Evolutionary conservation across 495 filamentous ascomycete species (phyloP).

Genomic region (Xylaria scruposa): DNA sequence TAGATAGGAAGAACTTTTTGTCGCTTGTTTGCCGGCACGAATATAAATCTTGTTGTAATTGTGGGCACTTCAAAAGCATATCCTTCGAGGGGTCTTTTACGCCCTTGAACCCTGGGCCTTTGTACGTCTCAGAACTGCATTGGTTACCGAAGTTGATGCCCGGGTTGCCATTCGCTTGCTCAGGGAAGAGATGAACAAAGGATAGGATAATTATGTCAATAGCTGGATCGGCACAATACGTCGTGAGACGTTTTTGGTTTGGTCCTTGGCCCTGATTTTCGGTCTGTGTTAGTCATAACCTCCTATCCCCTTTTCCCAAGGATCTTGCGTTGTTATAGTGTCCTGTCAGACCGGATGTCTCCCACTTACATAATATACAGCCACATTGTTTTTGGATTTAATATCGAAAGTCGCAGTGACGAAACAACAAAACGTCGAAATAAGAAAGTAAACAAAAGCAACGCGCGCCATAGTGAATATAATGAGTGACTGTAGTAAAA

Average conservation of each 20-base stretch:
- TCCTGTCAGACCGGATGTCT: neutral
- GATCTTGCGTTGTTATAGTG: neutral
- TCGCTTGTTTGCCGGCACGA: conserved; percentile 52
- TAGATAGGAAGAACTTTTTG: conserved; percentile 69
- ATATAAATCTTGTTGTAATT: conserved; percentile 55
- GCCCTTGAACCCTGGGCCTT: conserved; percentile 43
- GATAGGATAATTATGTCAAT: conserved; percentile 73
- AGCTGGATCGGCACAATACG: conserved; percentile 63
- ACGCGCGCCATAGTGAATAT: conserved; percentile 17
- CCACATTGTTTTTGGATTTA: conserved; percentile 51
- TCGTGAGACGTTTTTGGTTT: conserved; percentile 52
- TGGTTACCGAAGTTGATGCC: conserved; percentile 72
- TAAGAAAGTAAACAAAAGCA: conserved; percentile 14
- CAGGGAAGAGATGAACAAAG: conserved; percentile 70
- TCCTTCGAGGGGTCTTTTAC: conserved; percentile 35
- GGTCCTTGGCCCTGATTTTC: conserved; percentile 53
- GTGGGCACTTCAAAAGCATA: conserved; percentile 43
- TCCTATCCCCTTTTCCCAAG: neutral
- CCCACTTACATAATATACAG: conserved; percentile 57
- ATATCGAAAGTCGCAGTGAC: conserved; percentile 28
- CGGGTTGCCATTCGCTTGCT: conserved; percentile 60
- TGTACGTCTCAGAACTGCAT: conserved; percentile 54
- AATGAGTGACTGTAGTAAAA: conserved; percentile 23
- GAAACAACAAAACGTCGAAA: conserved; percentile 15
- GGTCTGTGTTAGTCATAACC: conserved; percentile 1